These are phyloP conservation scores for Moesziomyces sp. DNA, from an alignment of 1,284 basidiomycete genomes.

Conservation along the genomic window DNA sequence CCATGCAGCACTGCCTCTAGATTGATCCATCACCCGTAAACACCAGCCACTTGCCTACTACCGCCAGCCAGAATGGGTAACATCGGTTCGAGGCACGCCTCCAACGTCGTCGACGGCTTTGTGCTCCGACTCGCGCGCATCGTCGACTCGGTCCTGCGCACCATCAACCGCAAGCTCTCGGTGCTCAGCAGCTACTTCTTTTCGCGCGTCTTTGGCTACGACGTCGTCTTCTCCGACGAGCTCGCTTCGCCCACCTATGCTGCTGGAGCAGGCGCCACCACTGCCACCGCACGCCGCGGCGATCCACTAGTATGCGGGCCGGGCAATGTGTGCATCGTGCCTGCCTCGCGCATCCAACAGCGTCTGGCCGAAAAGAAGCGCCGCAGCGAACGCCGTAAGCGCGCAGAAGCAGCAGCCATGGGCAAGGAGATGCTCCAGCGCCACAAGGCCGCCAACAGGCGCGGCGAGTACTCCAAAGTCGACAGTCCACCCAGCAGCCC, in stretches of 20 bases:
- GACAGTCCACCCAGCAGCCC: conserved; percentile 9
- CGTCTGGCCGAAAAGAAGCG: conserved; percentile 26
- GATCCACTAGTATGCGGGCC: conserved; percentile 22
- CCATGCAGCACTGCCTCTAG: conserved; percentile 1
- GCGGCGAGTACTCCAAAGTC: conserved; percentile 2
- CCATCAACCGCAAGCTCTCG: conserved; percentile 33
- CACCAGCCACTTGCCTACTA: neutral
- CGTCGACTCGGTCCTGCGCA: conserved; percentile 25
- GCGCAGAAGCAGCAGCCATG: conserved; percentile 37
- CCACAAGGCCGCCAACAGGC: conserved; percentile 1
- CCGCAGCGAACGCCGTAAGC: conserved; percentile 28
- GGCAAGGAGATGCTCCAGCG: conserved; percentile 12
- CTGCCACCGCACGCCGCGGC: neutral
- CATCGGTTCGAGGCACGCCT: conserved; percentile 14
- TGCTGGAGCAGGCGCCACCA: neutral
- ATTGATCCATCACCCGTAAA: neutral
- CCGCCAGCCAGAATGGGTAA: conserved; percentile 22
- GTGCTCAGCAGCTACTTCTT: conserved; percentile 20
- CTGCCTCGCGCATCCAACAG: conserved; percentile 14
- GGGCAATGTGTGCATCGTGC: conserved; percentile 38
- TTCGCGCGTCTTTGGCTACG: conserved; percentile 32
- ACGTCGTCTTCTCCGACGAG: conserved; percentile 25
- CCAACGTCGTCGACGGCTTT: conserved; percentile 23
- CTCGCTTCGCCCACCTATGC: neutral
- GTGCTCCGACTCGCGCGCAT: conserved; percentile 23